Evolutionary conservation across 106 monocot genomes (phyloP).

Genomic region (Dendrobium nobile): DNA sequence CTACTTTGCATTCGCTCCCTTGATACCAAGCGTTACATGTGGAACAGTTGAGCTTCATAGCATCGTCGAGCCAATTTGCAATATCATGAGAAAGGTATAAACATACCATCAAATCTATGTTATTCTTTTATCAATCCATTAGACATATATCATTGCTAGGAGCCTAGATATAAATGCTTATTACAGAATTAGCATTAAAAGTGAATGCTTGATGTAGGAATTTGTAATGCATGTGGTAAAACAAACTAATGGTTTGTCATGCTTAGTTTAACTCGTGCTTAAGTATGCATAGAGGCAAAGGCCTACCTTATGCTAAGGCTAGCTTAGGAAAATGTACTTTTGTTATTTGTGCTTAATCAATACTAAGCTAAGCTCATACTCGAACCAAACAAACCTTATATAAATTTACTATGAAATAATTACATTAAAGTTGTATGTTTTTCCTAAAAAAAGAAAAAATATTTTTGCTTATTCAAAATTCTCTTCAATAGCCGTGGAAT

Average conservation of each 20-base stretch:
- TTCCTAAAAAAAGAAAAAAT: neutral
- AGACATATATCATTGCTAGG: neutral
- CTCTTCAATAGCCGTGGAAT: neutral
- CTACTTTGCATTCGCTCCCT: constrained; percentile 81
- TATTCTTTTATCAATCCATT: neutral
- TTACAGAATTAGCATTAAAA: neutral
- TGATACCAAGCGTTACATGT: constrained; percentile 84
- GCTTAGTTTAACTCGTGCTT: no score
- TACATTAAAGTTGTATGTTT: neutral
- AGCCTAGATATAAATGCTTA: neutral
- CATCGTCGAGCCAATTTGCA: constrained; percentile 73
- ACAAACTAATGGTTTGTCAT: neutral
- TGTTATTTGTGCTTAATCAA: no score
- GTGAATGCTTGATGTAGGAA: neutral
- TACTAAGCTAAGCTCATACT: no score
- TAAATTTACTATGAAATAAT: neutral
- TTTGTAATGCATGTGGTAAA: neutral
- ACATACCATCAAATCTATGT: neutral
- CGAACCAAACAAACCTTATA: no score
- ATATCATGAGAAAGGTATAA: constrained; percentile 60
- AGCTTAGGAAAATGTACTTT: no score
- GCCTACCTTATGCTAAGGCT: no score
- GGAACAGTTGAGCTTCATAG: constrained; percentile 86
- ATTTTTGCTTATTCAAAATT: neutral
- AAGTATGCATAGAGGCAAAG: no score